Evolutionary conservation across 352 stramenopile species (phyloP).

Genomic region (Plasmopara viticola): DNA sequence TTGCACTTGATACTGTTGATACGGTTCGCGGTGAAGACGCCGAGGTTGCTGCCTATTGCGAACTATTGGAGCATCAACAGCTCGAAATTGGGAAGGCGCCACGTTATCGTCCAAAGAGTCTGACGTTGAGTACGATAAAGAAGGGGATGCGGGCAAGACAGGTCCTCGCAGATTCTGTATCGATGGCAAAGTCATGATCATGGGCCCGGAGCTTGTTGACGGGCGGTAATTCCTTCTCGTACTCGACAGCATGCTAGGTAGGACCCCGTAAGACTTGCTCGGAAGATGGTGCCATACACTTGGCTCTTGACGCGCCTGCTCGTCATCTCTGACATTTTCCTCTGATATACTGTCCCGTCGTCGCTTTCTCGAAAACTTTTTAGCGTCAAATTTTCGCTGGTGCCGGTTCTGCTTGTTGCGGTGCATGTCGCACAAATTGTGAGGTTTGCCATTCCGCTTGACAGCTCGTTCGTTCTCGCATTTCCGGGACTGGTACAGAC

Average conservation of each 20-base stretch:
- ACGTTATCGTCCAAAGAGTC: conserved; percentile 8
- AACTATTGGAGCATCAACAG: neutral
- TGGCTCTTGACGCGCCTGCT: neutral
- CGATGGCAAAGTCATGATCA: neutral
- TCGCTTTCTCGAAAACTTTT: conserved; percentile 62
- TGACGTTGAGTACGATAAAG: conserved; percentile 1
- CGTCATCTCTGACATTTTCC: conserved; percentile 11
- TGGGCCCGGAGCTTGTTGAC: neutral
- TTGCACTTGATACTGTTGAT: conserved; percentile 11
- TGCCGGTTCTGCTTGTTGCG: conserved; percentile 76
- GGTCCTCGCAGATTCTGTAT: conserved; percentile 13
- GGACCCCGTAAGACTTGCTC: neutral
- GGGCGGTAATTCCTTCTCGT: conserved; percentile 1
- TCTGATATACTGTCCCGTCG: conserved; percentile 22
- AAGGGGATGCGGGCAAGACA: conserved; percentile 5
- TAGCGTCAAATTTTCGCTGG: conserved; percentile 78
- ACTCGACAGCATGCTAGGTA: conserved; percentile 1
- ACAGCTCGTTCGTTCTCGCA: conserved; percentile 76
- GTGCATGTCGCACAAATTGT: conserved; percentile 77
- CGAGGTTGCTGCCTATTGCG: neutral
- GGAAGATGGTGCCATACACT: conserved; percentile 7
- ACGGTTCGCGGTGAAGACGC: conserved; percentile 2
- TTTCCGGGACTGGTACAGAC: conserved; percentile 71
- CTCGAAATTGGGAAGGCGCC: conserved; percentile 5
- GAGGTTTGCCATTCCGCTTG: conserved; percentile 70